phyloP scores from a whole-genome alignment of 768 basidiomycete genomes.

The Leccinum aurantiacum region DNA sequence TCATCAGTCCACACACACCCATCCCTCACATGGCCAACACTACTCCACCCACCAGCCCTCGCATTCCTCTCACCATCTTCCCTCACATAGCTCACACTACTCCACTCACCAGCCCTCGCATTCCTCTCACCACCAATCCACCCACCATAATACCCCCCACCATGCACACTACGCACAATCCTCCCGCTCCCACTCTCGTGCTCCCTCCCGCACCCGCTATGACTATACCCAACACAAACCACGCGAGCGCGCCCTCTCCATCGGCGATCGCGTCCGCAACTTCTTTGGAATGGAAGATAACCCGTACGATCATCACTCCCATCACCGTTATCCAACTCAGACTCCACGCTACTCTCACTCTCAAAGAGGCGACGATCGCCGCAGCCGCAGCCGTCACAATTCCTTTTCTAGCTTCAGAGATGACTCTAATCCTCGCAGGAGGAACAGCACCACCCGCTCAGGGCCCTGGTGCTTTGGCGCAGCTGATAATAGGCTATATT shows the following conservation, averaged over 20 bases:
- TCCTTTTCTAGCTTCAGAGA: conserved; percentile 27
- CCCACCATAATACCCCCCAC: conserved; percentile 11
- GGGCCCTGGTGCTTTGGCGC: conserved; percentile 26
- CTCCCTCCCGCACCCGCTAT: conserved; percentile 16
- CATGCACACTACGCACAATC: conserved; percentile 9
- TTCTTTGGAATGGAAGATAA: conserved; percentile 32
- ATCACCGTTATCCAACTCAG: conserved; percentile 10
- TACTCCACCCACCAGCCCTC: conserved; percentile 18
- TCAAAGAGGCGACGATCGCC: conserved; percentile 10
- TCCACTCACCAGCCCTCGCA: conserved; percentile 20
- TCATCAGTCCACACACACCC: conserved; percentile 5
- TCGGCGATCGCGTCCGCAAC: conserved; percentile 40
- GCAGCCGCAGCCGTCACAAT: conserved; percentile 28
- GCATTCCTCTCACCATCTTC: conserved; percentile 19
- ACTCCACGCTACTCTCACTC: background rate
- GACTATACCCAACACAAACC: conserved; percentile 7
- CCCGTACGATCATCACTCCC: conserved; percentile 5
- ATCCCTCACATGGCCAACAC: background rate
- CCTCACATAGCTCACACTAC: background rate
- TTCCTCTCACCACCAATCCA: conserved; percentile 17
- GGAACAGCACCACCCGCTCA: conserved; percentile 18
- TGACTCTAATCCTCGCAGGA: conserved; percentile 16
- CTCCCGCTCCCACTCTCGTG: conserved; percentile 16
- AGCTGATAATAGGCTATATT: conserved; percentile 16
- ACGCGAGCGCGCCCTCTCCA: conserved; percentile 22